Conservation (phyloP, 805 yeast species). For the Vanderwaltozyma verrucispora region DNA sequence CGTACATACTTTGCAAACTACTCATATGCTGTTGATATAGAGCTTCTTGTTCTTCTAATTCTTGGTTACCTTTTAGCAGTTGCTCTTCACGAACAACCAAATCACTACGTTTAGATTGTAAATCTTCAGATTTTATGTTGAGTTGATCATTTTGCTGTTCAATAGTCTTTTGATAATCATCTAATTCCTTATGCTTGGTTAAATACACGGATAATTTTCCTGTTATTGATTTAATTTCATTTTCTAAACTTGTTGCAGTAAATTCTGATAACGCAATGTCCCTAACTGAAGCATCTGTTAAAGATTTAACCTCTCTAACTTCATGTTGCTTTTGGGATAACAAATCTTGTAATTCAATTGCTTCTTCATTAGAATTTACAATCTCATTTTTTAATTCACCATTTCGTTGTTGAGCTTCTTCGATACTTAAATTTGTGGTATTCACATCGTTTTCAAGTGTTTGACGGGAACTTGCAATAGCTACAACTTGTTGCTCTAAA, state of each 20-base stretch:
- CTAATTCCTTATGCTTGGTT: slow-evolving; percentile 28
- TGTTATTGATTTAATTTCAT: slow-evolving; percentile 30
- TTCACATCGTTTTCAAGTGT: slow-evolving; percentile 57
- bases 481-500: slow-evolving; percentile 58
- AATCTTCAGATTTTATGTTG: slow-evolving; percentile 20
- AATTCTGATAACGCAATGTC: slow-evolving; percentile 59
- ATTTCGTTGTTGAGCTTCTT: slow-evolving; percentile 60
- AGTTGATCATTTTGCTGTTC: slow-evolving; percentile 29
- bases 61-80: slow-evolving; percentile 24
- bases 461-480: slow-evolving; percentile 70
- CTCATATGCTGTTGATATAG: slow-evolving; percentile 30
- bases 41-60: slow-evolving; percentile 30
- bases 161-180: slow-evolving; percentile 31
- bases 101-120: slow-evolving; percentile 31
- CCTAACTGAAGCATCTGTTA: slow-evolving; percentile 53
- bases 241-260: slow-evolving; percentile 35
- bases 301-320: slow-evolving; percentile 50
- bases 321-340: slow-evolving; percentile 43
- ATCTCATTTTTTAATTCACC: slow-evolving; percentile 57
- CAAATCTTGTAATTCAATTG: slow-evolving; percentile 46
- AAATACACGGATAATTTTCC: slow-evolving; percentile 21
- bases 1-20: slow-evolving; percentile 28
- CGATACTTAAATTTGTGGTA: slow-evolving; percentile 48
- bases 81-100: slow-evolving; percentile 28
- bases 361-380: slow-evolving; percentile 55